Base-by-base conservation (phyloP, 1,284 basidiomycete species). In the Pascua guehoae region DNA sequence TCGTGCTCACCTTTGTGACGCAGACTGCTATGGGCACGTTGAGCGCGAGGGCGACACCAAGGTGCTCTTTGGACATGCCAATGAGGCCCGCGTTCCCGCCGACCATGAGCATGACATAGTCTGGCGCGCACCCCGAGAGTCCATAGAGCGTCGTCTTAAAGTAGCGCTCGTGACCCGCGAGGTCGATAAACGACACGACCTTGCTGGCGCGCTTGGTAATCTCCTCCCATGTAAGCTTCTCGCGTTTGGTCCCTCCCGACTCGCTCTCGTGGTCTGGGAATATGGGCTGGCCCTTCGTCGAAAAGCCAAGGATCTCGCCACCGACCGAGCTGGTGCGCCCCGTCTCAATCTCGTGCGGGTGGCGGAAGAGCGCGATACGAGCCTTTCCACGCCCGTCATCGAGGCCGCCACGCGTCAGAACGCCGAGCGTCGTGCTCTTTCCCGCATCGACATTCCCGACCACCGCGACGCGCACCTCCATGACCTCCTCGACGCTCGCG, bases 11-110 rank as follows among this genome's bases (percentile, higher is more conserved):
- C 82, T 98, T 98, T 14, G 94, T 97, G 51, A 98, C 88, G 73
- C 91, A 92, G 36, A 96, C 89, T 5, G 93, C 86, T 40, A 99
- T 88, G 1, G 95, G 95, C 1, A 98, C 89, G 66, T 88, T 91
- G 48, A 99, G 79, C 1, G 95, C 95, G 0, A 99, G 81, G 0
- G 95, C 88, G 56, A 98, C 94, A 1, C 95, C 92, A 12, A 98
- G 80, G 76, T 98, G 95, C 73, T 95, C 92, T 64, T 98, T 97
- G 36, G 90, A 93, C 95, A 98, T 98, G 47, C 96, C 96, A 58
- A 98, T 96, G 49, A 98, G 75, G 1, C 83, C 84, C 1, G 96
- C 95, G 73, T 99, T 99, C 1, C 87, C 94, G 37, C 94, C 96
- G 12, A 98, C 90, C 80, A 97, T 95, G 51, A 99, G 81, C 64